Conservation (phyloP, 78 protist species). For the Salpingoeca rosetta region DNA sequence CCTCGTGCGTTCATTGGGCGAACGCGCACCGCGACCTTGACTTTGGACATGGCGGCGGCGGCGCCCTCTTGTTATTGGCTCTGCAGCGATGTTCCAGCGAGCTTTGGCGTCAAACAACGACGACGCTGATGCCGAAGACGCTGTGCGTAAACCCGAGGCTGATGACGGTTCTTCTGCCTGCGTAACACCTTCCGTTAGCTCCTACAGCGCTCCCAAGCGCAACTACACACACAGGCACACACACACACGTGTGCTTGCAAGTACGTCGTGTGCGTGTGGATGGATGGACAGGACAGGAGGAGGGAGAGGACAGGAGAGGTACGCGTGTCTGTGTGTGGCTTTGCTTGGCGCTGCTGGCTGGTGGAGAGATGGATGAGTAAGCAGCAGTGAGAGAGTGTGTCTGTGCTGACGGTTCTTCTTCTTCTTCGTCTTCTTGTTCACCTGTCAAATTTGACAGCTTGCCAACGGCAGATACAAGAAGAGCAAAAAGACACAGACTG, state of each 20-base stretch:
- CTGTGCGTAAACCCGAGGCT: background rate
- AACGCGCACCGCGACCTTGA: background rate
- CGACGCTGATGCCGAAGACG: background rate
- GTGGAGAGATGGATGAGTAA: no score
- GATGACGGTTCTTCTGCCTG: background rate
- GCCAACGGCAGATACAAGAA: no score
- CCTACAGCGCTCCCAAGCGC: background rate
- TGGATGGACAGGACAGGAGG: no score
- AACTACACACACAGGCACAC: background rate
- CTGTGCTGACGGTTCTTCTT: no score
- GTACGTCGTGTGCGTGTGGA: background rate
- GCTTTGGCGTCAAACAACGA: background rate
- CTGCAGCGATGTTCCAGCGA: background rate
- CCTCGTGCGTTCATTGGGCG: background rate
- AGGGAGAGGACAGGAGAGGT: no score
- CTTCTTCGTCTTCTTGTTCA: no score
- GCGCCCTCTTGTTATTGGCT: background rate
- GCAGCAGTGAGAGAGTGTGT: no score
- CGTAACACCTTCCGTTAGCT: background rate
- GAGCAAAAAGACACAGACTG: no score
- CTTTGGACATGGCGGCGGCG: background rate
- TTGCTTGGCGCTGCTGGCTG: no score
- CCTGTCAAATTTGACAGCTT: no score
- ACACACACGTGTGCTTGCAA: background rate
- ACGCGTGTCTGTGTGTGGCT: no score